Evolutionary conservation across 495 filamentous ascomycete species (phyloP), one percentile per base, ranked within the genome.

Genomic region (Astrocystis sublimbata): DNA sequence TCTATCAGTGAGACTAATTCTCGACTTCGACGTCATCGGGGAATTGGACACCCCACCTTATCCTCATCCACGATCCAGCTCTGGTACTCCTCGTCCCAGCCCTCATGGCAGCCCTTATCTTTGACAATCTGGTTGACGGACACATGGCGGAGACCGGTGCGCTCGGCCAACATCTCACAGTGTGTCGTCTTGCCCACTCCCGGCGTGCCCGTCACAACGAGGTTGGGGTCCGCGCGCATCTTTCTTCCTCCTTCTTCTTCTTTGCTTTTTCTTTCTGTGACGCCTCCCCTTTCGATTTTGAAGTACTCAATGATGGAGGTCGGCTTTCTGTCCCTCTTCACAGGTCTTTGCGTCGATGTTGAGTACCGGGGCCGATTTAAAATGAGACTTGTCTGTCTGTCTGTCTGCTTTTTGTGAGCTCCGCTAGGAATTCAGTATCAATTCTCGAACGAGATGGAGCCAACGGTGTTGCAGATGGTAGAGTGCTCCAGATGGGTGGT

Each of bases 51-150:
- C 63, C 78, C 58, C 71, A 93, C 92, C 84, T 96, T 96, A 71
- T 98, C 93, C 72, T 98, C 94, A 72, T 98, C 92, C 21, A 98
- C 92, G 50, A 97, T 89, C 89, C 90, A 97, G 67, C 88, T 91
- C 75, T 90, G 83, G 40, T 86, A 83, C 75, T 92, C 89, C 17
- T 94, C 87, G 63, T 96, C 91, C 74, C 85, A 96, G 13, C 88
- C 89, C 58, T 96, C 91, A 62, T 92, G 88, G 70, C 91, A 96
- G 36, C 79, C 85, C 31, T 85, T 83, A 55, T 94, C 88, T 73
- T 97, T 97, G 65, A 93, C 92, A 46, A 97, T 77, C 51, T 93
- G 80, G 74, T 98, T 98, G 71, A 98, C 84, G n/a, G 85, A 86
- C 6, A 98, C 75, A 74, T 97, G 92, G 71, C 86, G 85, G 58